Evolutionary conservation across 805 yeast species (phyloP).

Genomic region (Kodamaea leandrae): DNA sequence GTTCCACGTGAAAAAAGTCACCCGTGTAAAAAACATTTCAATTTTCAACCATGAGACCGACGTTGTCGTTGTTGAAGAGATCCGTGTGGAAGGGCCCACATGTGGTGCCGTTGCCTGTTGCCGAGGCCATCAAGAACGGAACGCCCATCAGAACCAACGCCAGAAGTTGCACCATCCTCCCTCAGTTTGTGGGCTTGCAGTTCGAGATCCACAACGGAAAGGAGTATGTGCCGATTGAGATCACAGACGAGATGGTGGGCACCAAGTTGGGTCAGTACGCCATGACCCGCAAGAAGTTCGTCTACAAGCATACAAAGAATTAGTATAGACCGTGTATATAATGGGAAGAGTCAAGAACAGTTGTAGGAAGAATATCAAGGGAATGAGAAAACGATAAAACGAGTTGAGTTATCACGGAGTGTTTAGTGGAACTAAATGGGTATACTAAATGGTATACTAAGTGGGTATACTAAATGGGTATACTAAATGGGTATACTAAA

Average conservation of each 20-base stretch:
- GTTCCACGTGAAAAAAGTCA: conserved; percentile 5
- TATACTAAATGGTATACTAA: no score
- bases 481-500: no score
- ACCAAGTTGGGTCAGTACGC: conserved; percentile 93
- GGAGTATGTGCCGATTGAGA: conserved; percentile 83
- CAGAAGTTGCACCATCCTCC: conserved; percentile 88
- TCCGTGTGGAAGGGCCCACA: conserved; percentile 72
- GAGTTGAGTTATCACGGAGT: no score
- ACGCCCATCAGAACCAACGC: conserved; percentile 95
- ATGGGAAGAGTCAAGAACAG: no score
- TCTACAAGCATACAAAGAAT: conserved; percentile 76
- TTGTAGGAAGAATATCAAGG: no score
- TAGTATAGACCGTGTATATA: no score
- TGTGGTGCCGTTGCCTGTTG: conserved; percentile 91
- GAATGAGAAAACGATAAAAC: no score
- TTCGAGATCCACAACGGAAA: conserved; percentile 97
- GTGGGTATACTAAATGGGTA: no score
- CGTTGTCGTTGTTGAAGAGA: conserved; percentile 27
- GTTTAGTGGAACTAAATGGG: no score
- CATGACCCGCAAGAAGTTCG: conserved; percentile 85
- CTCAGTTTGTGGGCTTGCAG: conserved; percentile 91
- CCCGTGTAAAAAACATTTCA: conserved; percentile 2
- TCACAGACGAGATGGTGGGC: conserved; percentile 96
- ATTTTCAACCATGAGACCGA: conserved; percentile 29
- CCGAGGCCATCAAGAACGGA: conserved; percentile 74